Base-by-base conservation (phyloP, 352 stramenopile genomes). In the Achlya hypogyna region DNA sequence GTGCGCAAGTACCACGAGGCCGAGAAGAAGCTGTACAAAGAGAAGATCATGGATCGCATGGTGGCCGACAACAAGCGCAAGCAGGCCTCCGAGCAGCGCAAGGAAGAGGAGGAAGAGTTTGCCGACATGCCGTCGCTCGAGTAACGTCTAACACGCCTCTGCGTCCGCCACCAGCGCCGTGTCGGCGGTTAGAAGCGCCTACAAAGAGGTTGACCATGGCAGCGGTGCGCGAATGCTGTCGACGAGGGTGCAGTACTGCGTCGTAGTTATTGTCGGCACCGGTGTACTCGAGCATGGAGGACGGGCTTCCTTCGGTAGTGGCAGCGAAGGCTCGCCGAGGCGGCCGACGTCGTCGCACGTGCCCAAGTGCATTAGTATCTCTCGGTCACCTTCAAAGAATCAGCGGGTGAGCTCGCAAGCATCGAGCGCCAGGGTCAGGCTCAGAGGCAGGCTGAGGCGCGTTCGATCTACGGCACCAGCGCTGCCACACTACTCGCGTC, bases 11-110 rank as follows among this genome's bases (percentile, higher is more conserved):
- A 94, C 75, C 90, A 90, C 65, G 79, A 92, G 74, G 79, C 86
- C 28, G 83, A 94, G 72, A 94, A 92, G 71, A 92, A 88, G 71
- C 66, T 94, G 62, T 92, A 92, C 77, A 91, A 90, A 60, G 85
- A 94, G 53, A 91, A 92, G 71, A 94, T 94, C 62, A 92, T 94
- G 62, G 82, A 90, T 40, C 80, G 83, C 25, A 78, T 94, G 71
- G 70, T 91, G 54, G 83, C 80, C 47, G 89, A 90, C 70, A 94
- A 94, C 75, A 87, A 87, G 67, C 71, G 76, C 32, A 63, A 89
- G 23, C 82, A 92, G 67, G 74, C 79, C 34, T 71, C 84, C 32
- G 85, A 94, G 64, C 79, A 82, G 70, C 65, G 83, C 38, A 84
- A 84, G 52, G 82, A 79, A 18, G 64, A 82, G 60, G 71, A 78